phyloP scores from a whole-genome alignment of 805 yeast genomes.

The Nakazawaea ishiwadae region DNA sequence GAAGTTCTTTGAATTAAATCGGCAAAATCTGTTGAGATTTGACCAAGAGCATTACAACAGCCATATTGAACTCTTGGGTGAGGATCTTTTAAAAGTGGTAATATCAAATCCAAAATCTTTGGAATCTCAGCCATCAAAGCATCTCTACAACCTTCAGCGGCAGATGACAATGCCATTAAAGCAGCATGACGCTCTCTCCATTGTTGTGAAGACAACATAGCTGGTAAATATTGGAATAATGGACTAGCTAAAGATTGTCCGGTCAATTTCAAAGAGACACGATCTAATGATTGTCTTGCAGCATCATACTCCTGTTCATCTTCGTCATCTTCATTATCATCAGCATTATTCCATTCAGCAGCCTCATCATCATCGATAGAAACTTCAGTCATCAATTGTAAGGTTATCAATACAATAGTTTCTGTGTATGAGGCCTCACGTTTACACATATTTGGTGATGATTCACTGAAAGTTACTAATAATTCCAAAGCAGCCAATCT shows the following conservation, averaged over 20 bases:
- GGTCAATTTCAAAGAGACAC: constrained; percentile 78
- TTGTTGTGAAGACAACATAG: constrained; percentile 65
- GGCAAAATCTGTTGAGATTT: constrained; percentile 94
- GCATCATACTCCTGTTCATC: constrained; percentile 85
- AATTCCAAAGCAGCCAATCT: constrained; percentile 87
- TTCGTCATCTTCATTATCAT: constrained; percentile 72
- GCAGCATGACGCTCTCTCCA: constrained; percentile 99
- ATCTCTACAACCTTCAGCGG: constrained; percentile 96
- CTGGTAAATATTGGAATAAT: constrained; percentile 79
- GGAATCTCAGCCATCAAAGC: constrained; percentile 79
- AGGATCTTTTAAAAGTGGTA: constrained; percentile 79
- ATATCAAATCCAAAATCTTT: constrained; percentile 73
- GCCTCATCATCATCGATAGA: constrained; percentile 85
- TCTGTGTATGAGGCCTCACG: constrained; percentile 67
- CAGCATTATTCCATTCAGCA: constrained; percentile 84
- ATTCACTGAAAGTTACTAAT: constrained; percentile 85
- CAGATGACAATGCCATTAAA: constrained; percentile 91
- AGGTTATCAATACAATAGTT: constrained; percentile 65
- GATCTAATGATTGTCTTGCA: constrained; percentile 91
- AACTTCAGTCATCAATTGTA: constrained; percentile 88
- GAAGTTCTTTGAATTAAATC: constrained; percentile 79
- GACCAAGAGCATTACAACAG: constrained; percentile 95
- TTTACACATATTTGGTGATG: constrained; percentile 94
- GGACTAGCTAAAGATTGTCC: constrained; percentile 84
- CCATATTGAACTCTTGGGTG: constrained; percentile 97